phyloP scores from a whole-genome alignment of 2,329 filamentous ascomycete species.

The Corinectria fuckeliana region DNA sequence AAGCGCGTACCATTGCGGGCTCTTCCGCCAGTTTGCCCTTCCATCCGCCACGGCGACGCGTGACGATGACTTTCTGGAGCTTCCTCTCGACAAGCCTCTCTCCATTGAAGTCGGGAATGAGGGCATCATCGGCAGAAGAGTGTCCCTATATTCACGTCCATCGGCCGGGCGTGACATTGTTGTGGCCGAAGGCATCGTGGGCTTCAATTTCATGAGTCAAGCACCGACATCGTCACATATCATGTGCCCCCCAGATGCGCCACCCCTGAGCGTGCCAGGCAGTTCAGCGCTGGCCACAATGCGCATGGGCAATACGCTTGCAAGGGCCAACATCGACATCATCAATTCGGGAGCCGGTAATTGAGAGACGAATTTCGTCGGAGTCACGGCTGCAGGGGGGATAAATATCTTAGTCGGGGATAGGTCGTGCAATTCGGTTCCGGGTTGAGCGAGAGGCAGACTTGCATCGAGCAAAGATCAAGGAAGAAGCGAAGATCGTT shows the following conservation, averaged over 20 bases:
- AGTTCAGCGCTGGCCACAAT: conserved; percentile 5
- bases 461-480: too few relatives aligned
- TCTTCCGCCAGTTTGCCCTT: conserved; percentile 49
- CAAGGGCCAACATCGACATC: neutral
- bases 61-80: conserved; percentile 39
- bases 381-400: neutral
- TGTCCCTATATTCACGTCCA: conserved; percentile 47
- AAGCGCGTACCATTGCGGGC: conserved; percentile 49
- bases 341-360: neutral
- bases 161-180: conserved; percentile 38
- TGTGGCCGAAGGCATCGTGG: conserved; percentile 57
- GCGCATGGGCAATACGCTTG: neutral
- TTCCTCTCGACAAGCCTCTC: conserved; percentile 47
- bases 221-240: conserved; percentile 1
- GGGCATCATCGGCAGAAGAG: conserved; percentile 57
- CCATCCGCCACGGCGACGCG: conserved; percentile 17
- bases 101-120: conserved; percentile 52
- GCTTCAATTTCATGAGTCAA: conserved; percentile 50
- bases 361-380: neutral
- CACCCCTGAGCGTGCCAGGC: neutral
- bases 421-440: neutral
- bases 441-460: too few relatives aligned
- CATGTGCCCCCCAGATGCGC: neutral
- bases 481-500: neutral
- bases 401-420: neutral